A percentile compares a stretch with the other conserved stretches of the same genome.
These are phyloP conservation scores for Coccomyxa sp. DNA, from an alignment of 139 green algal species.

Conservation along the genomic window DNA sequence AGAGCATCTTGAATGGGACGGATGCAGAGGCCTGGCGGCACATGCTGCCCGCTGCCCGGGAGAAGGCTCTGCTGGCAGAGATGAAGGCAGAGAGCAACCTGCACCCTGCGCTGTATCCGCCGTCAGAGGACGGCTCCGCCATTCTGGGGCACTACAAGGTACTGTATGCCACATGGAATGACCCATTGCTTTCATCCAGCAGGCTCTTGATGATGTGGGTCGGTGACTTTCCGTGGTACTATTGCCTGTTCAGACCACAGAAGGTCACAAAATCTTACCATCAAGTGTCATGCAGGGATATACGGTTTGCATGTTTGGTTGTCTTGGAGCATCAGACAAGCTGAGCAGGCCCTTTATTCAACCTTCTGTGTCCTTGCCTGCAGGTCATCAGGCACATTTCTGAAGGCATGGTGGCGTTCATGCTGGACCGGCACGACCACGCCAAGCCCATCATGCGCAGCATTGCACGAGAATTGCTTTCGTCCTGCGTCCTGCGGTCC, in stretches of 20 bases:
- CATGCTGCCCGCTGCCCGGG: slow-evolving; percentile 37
- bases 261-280: too few relatives aligned
- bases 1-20: slow-evolving; percentile 29
- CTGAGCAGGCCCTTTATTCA: too few relatives aligned
- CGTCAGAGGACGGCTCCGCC: slow-evolving; percentile 14
- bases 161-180: background rate
- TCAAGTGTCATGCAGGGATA: too few relatives aligned
- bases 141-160: slow-evolving; percentile 42
- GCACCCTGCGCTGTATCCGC: slow-evolving; percentile 57
- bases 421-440: slow-evolving; percentile 44
- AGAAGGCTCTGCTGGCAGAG: slow-evolving; percentile 45
- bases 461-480: slow-evolving; percentile 62
- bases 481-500: slow-evolving; percentile 48
- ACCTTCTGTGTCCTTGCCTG: background rate
- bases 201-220: background rate
- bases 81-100: slow-evolving; percentile 59
- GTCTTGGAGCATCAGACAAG: too few relatives aligned
- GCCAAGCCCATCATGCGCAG: slow-evolving; percentile 29
- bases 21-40: background rate
- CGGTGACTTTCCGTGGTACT: background rate
- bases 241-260: too few relatives aligned
- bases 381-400: slow-evolving; percentile 46
- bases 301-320: too few relatives aligned
- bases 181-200: background rate
- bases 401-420: slow-evolving; percentile 40